Base-by-base conservation (phyloP, 257 asterid species). In the Solanum dulcamara region DNA sequence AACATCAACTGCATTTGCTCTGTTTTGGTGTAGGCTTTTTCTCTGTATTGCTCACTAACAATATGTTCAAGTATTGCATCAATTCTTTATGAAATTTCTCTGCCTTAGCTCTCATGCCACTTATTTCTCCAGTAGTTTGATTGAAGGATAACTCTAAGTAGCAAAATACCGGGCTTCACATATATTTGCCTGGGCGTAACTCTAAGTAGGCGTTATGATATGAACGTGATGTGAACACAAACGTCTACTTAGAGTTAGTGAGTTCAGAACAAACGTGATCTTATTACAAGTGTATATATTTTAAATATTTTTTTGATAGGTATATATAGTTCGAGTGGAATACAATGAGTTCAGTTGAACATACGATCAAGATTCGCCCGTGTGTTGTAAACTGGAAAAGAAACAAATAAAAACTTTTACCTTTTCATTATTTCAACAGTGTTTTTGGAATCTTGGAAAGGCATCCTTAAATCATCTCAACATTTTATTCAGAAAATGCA, bases 41-140 rank as follows among this genome's bases (percentile, higher is more conserved):
- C 32, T 48, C 46, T 42, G 7, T 83, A 53, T 86, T 89, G n/a
- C 0, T 87, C 90, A 7, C 15, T 66, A 38, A 92, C 42, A 32
- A 91, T 86, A n/a, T 42, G 38, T 26, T 88, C 89, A 3, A 89
- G 84, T 7, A 90, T 87, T 10, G 24, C 11, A 20, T 92, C 93
- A 0, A 77, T 28, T 66, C 81, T 5, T 5, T 8, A 30, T 89
- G 91, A 10, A 89, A 15, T 60, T n/a, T 84, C 85, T 33, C 72
- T 46, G 87, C 30, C 20, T 35, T 87, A 44, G 51, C 42, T 55
- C 83, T 88, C 55, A 89, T 33, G 24, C 91, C 86, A 30, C 87
- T 87, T 55, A 90, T 38, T 71, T 17, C 0, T 71, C 64, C 28
- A 88, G 50, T 68, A 86, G 22, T 20, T 83, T 88, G 30, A 83